phyloP scores from a whole-genome alignment of 1,139 yeast genomes.

The Saccharomycopsis crataegensis region DNA sequence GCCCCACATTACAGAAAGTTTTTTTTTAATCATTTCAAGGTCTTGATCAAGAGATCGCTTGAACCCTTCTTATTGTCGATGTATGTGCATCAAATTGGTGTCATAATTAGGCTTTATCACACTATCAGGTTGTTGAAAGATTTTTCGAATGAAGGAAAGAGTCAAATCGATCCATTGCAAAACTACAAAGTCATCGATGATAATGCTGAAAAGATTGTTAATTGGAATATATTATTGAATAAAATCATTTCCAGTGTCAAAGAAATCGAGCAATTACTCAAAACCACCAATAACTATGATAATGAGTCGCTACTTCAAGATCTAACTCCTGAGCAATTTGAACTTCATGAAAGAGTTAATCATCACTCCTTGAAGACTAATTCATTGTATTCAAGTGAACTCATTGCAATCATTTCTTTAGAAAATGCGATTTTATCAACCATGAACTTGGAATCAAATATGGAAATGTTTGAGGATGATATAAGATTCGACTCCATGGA shows the following conservation, averaged over 20 bases:
- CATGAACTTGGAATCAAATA: slow-evolving; percentile 8
- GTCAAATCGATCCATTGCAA: background rate
- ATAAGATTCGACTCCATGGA: slow-evolving; percentile 8
- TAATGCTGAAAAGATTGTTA: slow-evolving; percentile 2
- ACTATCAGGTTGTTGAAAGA: slow-evolving; percentile 14
- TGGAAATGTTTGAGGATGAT: slow-evolving; percentile 12
- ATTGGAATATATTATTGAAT: slow-evolving; percentile 2
- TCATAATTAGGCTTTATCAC: slow-evolving; percentile 13
- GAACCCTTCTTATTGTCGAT: slow-evolving; percentile 14
- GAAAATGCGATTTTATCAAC: background rate
- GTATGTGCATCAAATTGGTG: slow-evolving; percentile 11
- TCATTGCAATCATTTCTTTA: slow-evolving; percentile 9
- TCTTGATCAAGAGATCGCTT: slow-evolving; percentile 2
- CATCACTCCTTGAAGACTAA: slow-evolving; percentile 1
- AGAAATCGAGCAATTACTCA: slow-evolving; percentile 7
- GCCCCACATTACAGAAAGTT: slow-evolving; percentile 15
- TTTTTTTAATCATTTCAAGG: slow-evolving; percentile 11
- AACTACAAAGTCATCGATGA: slow-evolving; percentile 3
- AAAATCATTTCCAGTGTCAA: slow-evolving; percentile 1
- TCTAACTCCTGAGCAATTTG: background rate
- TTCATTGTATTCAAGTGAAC: slow-evolving; percentile 11
- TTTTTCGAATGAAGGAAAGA: slow-evolving; percentile 1
- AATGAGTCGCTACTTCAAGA: slow-evolving; percentile 3
- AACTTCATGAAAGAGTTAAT: slow-evolving; percentile 13
- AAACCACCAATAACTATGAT: slow-evolving; percentile 12